phyloP scores from a whole-genome alignment of 1,284 basidiomycete species.

The Porogramme epimiltina region DNA sequence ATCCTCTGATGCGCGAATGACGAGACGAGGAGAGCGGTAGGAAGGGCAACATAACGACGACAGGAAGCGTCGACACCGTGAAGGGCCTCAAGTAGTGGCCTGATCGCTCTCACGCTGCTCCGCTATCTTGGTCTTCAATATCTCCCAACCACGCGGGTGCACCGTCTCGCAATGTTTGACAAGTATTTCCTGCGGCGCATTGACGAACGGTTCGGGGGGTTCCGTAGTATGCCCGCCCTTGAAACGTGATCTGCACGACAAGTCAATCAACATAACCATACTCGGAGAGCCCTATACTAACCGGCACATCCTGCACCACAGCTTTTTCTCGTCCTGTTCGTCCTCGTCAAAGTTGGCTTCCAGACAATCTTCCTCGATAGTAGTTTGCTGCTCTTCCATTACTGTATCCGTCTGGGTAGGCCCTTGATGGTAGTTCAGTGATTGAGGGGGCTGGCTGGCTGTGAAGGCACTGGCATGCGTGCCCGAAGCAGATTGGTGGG shows the following conservation, averaged over 20 bases:
- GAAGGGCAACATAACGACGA: not conserved
- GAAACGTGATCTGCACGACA: conserved; percentile 32
- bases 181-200: conserved; percentile 33
- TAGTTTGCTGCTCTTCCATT: conserved; percentile 25
- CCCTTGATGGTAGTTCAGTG: not conserved
- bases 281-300: too few species aligned
- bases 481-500: too few species aligned
- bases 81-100: not conserved
- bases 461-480: too few species aligned
- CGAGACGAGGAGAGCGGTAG: too few species aligned
- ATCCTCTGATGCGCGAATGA: too few species aligned
- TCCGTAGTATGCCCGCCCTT: conserved; percentile 29
- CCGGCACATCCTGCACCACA: conserved; percentile 51
- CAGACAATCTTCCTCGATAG: conserved; percentile 45
- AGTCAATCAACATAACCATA: too few species aligned
- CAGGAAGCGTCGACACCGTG: not conserved
- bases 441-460: not conserved
- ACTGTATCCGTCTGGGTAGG: not conserved
- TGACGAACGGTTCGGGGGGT: conserved; percentile 33
- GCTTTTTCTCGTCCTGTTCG: conserved; percentile 38
- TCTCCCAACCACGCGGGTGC: conserved; percentile 27
- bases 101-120: conserved; percentile 10
- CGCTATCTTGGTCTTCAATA: conserved; percentile 18
- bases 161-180: conserved; percentile 26
- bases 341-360: conserved; percentile 42